Conservation (phyloP, 176 grass and related monocot genomes). For the Bolboschoenus planiculmis region DNA sequence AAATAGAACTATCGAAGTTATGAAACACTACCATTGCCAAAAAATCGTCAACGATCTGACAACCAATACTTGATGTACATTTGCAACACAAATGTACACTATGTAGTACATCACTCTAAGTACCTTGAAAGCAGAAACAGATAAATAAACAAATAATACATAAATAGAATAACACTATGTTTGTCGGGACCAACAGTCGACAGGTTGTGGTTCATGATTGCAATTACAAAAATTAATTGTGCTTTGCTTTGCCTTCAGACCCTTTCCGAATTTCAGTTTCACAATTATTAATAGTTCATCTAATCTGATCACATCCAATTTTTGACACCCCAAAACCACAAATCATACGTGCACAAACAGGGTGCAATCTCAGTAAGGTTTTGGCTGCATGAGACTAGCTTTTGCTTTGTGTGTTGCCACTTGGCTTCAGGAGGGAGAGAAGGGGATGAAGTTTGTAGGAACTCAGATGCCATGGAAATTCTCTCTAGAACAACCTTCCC, state of each 20-base stretch:
- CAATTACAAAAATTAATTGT: not conserved
- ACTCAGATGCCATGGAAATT: conserved; percentile 51
- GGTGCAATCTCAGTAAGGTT: conserved; percentile 84
- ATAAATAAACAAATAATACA: not conserved
- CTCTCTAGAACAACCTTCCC: conserved; percentile 61
- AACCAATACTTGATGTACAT: not conserved
- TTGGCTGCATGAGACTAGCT: conserved; percentile 56
- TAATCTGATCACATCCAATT: not conserved
- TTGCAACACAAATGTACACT: not conserved
- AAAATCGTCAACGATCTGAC: not conserved
- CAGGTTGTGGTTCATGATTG: not conserved
- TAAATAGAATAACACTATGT: not conserved
- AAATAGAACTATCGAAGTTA: not conserved
- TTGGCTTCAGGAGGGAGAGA: conserved; percentile 77
- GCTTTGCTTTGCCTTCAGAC: not conserved
- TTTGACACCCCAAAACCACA: not conserved
- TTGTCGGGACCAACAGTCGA: not conserved
- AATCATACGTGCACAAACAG: conserved; percentile 24
- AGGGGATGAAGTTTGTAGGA: conserved; percentile 64
- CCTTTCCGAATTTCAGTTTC: not conserved
- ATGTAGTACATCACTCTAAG: not conserved
- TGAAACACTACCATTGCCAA: not conserved
- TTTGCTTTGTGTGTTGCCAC: conserved; percentile 97
- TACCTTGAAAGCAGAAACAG: not conserved
- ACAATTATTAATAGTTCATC: not conserved